A percentile compares a stretch with the other conserved stretches of the same genome.
phyloP scores from a whole-genome alignment of 2,329 filamentous ascomycete genomes.

The Emergomyces africanus region DNA sequence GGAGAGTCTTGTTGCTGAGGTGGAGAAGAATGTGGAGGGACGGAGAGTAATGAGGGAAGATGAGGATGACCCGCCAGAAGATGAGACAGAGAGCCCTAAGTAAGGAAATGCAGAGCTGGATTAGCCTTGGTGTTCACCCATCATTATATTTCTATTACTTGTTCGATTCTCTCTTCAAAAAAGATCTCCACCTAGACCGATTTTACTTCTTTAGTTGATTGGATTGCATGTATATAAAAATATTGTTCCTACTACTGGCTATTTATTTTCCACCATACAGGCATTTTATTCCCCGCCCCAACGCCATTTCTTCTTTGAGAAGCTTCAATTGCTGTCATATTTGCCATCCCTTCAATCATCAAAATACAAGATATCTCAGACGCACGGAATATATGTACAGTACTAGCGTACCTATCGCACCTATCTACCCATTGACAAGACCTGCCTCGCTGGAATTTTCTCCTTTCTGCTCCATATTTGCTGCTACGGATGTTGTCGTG shows the following conservation, averaged over 20 bases:
- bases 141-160: not conserved
- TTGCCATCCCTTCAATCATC: too few species aligned
- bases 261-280: not conserved
- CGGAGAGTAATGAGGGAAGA: slow-evolving; percentile 57
- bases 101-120: not conserved
- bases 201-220: not conserved
- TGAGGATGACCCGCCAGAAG: slow-evolving; percentile 44
- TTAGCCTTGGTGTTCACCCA: not conserved
- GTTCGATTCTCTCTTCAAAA: not conserved
- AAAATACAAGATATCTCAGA: too few species aligned
- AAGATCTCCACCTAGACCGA: not conserved
- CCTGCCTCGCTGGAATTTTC: too few species aligned
- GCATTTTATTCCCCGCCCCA: not conserved
- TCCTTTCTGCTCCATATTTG: too few species aligned
- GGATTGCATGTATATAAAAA: not conserved
- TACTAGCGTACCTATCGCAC: too few species aligned
- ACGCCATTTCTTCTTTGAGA: not conserved
- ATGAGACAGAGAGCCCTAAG: not conserved
- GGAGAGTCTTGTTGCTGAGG: slow-evolving; percentile 65
- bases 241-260: not conserved
- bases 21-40: slow-evolving; percentile 64
- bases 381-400: too few species aligned
- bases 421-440: too few species aligned
- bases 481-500: not conserved
- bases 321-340: not conserved